These are phyloP conservation scores for Solanum megistacrolobum DNA, from an alignment of 257 asterid species.

Conservation along the genomic window DNA sequence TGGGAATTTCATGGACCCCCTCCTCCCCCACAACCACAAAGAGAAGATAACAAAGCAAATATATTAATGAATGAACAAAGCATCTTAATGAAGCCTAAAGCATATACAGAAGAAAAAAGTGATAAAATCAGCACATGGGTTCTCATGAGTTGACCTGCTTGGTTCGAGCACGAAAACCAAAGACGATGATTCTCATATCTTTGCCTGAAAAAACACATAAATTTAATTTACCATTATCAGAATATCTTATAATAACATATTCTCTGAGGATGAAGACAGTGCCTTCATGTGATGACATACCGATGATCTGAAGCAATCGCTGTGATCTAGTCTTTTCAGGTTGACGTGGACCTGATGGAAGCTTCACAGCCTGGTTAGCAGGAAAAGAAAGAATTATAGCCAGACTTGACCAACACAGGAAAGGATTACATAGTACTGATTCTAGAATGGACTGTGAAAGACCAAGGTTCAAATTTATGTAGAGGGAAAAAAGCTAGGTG, in stretches of 20 bases:
- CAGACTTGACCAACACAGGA: background rate
- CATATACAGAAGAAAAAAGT: background rate
- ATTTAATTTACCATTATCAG: background rate
- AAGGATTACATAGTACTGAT: background rate
- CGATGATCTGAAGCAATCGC: conserved; percentile 83
- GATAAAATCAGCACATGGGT: conserved; percentile 12
- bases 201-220: conserved; percentile 47
- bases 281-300: conserved; percentile 34
- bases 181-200: conserved; percentile 91
- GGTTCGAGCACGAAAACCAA: conserved; percentile 88
- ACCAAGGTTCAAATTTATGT: background rate
- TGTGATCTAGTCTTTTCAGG: conserved; percentile 63
- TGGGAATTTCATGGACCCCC: background rate
- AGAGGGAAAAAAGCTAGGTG: background rate
- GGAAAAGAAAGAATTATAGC: conserved; percentile 3
- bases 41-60: background rate
- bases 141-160: conserved; percentile 55
- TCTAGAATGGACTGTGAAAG: background rate
- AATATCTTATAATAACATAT: background rate
- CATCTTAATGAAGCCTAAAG: background rate
- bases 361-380: conserved; percentile 50
- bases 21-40: background rate
- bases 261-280: background rate
- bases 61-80: background rate
- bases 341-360: conserved; percentile 56